Base-by-base conservation (phyloP, 2,329 filamentous ascomycete species). In the Plenodomus tracheiphilus region DNA sequence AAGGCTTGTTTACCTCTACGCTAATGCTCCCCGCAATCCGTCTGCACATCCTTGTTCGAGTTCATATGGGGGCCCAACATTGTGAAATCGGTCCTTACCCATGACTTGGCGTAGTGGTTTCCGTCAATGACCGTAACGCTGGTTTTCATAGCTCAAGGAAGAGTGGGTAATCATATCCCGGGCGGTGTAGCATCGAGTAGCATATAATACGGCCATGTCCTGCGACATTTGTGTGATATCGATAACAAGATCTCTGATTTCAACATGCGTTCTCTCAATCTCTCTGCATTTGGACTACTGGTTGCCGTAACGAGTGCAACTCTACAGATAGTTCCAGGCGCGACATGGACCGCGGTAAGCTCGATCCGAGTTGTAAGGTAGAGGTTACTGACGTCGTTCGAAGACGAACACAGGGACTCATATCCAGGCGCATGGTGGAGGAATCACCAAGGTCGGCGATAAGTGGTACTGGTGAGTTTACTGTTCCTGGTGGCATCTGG, bases 351-450 rank as follows among this genome's bases (percentile, higher is more conserved):
- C 9, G 69, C 67, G 8, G 69, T 69, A 50, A 32, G 9, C 15
- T 17, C 3, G 11, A 34, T 18, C 15, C 15, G 35, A 4, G 18
- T 4, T 18, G 18, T 18, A 18, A 19, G 3, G 15, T 6, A 13
- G 16, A 37, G 28, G n/a, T n/a, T n/a, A n/a, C n/a, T n/a, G n/a
- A n/a, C n/a, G n/a, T n/a, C n/a, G n/a, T n/a, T 41, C 35, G 6
- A 17, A 71, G 70, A 67, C 61, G 15, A 71, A 71, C 74, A 74
- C 64, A 41, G 79, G 78, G 6, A 76, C 80, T 25, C 83, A 85
- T 55, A 74, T 88, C 2, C 84, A 88, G 73, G 85, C 85, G 0
- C 85, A 88, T 59, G 85, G 85, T 1, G 82, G 80, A 1, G 84
- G 84, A 35, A 75, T 88, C n/a, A 79, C 86, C 61, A 74, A 81